These are phyloP conservation scores for Fraxinus cuspidata DNA, from an alignment of 257 asterid species.

Conservation along the genomic window DNA sequence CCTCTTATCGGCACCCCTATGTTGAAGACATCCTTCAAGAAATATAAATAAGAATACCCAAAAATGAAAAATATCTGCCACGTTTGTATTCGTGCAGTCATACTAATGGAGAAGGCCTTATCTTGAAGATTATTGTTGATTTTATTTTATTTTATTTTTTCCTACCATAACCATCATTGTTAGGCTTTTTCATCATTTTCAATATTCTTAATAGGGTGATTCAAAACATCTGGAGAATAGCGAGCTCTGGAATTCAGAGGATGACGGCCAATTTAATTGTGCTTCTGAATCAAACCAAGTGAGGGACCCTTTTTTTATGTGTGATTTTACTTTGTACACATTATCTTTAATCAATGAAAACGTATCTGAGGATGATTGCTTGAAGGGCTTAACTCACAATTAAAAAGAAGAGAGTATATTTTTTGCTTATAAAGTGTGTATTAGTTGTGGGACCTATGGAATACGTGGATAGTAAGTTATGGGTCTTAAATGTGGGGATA, in stretches of 20 bases:
- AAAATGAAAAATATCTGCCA: neutral
- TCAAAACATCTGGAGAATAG: conserved; percentile 41
- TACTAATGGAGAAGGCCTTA: neutral
- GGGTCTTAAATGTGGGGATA: too few species aligned
- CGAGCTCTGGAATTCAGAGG: conserved; percentile 36
- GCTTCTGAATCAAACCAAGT: conserved; percentile 51
- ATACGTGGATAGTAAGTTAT: too few species aligned
- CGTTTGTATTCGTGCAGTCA: neutral
- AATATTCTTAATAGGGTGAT: conserved; percentile 48
- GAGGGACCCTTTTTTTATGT: conserved; percentile 28
- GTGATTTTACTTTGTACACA: neutral
- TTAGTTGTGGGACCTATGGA: too few species aligned
- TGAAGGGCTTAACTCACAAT: neutral
- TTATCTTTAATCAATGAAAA: neutral
- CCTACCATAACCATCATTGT: neutral
- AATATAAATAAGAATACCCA: neutral
- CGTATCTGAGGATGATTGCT: neutral
- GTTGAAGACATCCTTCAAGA: neutral
- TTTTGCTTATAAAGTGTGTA: too few species aligned
- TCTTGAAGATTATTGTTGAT: neutral
- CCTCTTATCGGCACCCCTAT: conserved; percentile 1
- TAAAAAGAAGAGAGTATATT: neutral
- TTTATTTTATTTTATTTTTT: neutral
- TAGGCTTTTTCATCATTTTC: conserved; percentile 12
- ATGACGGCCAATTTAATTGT: conserved; percentile 35